Evolutionary conservation across 352 stramenopile genomes (phyloP).

Genomic region (Pythium vanterpoolii): DNA sequence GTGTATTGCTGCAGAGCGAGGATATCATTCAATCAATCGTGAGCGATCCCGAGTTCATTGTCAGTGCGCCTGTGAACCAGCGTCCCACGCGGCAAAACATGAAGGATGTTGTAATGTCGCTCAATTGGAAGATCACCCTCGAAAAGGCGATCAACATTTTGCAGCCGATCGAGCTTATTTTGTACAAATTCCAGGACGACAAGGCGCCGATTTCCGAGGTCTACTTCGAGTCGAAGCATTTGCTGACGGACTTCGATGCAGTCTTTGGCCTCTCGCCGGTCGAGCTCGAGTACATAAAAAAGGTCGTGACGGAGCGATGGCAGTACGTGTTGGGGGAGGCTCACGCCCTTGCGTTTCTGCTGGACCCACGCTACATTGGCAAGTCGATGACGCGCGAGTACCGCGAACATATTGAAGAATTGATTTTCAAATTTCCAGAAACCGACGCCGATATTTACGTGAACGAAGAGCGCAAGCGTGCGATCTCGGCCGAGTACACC

Average conservation of each 20-base stretch:
- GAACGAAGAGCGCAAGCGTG: conserved; percentile 66
- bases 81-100: conserved; percentile 50
- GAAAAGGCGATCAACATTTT: conserved; percentile 80
- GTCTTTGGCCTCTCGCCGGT: conserved; percentile 64
- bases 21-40: conserved; percentile 75
- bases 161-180: conserved; percentile 70
- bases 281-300: conserved; percentile 82
- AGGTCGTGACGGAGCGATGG: conserved; percentile 71
- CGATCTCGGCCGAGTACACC: conserved; percentile 69
- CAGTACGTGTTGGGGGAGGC: conserved; percentile 76
- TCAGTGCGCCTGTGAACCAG: conserved; percentile 43
- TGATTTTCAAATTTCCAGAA: conserved; percentile 81
- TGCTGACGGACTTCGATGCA: conserved; percentile 73
- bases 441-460: conserved; percentile 58
- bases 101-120: conserved; percentile 65
- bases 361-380: conserved; percentile 78
- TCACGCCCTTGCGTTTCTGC: conserved; percentile 64
- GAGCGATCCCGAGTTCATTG: conserved; percentile 60
- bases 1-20: conserved; percentile 60
- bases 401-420: conserved; percentile 78
- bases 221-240: conserved; percentile 78
- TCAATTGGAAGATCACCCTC: conserved; percentile 81
- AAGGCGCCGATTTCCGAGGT: conserved; percentile 76
- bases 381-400: conserved; percentile 83
- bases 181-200: conserved; percentile 86